A percentile compares a stretch with the other conserved stretches of the same genome.
These are phyloP conservation scores for Trichocladium uniseriatum DNA, from an alignment of 495 filamentous ascomycete genomes.

Conservation along the genomic window DNA sequence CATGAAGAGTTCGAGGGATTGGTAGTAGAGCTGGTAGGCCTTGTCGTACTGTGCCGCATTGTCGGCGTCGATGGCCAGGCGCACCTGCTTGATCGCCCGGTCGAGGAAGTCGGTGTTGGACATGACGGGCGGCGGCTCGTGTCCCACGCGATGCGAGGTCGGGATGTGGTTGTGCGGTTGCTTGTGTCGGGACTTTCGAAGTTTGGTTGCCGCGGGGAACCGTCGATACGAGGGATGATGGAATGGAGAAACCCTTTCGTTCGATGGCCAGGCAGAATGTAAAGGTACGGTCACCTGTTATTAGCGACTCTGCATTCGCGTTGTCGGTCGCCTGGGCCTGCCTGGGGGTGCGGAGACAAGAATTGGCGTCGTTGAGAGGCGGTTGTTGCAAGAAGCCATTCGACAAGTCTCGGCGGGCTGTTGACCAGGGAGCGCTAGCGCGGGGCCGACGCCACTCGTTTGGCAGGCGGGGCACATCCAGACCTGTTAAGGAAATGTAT, in stretches of 20 bases:
- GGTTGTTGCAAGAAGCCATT: background rate
- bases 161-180: background rate
- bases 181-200: too few relatives aligned
- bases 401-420: background rate
- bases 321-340: background rate
- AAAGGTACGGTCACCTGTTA: background rate
- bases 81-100: slow-evolving; percentile 88
- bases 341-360: background rate
- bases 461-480: background rate
- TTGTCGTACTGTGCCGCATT: slow-evolving; percentile 93
- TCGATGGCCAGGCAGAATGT: background rate
- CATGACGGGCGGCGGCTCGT: slow-evolving; percentile 48
- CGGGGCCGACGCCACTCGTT: slow-evolving; percentile 25
- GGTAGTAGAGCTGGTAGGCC: slow-evolving; percentile 91
- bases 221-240: too few relatives aligned
- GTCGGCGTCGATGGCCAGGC: slow-evolving; percentile 94
- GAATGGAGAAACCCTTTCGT: background rate
- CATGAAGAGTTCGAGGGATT: slow-evolving; percentile 91
- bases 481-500: slow-evolving; percentile 4
- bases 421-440: slow-evolving; percentile 25
- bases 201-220: background rate
- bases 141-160: background rate
- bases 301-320: background rate
- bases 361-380: background rate
- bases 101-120: slow-evolving; percentile 95